Evolutionary conservation across 192 early-diverging fungal genomes (phyloP).

Genomic region (Piromyces sp.): DNA sequence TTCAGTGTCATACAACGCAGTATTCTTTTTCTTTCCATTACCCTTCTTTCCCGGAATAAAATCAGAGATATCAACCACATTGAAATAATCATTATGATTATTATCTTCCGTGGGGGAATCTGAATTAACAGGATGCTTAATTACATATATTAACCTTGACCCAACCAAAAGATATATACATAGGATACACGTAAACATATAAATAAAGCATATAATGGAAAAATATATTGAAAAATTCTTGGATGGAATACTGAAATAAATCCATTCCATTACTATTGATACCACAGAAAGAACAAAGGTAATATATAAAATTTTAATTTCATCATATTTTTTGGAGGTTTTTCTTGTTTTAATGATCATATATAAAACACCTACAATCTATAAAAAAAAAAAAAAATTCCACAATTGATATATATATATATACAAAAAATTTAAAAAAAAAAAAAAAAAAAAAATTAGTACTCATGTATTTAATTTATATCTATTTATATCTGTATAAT

Average conservation of each 20-base stretch:
- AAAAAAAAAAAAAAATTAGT: too few species aligned
- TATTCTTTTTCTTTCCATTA: too few species aligned
- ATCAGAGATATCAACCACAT: neutral
- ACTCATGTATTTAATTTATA: too few species aligned
- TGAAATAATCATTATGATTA: neutral
- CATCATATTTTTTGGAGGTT: neutral
- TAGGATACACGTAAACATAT: neutral
- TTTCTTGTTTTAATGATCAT: neutral
- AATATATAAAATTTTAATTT: neutral
- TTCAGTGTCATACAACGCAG: too few species aligned
- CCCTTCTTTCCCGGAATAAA: neutral
- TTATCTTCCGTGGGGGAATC: neutral
- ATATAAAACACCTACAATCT: too few species aligned
- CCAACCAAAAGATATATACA: neutral
- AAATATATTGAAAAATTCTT: too few species aligned
- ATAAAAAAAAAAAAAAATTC: too few species aligned
- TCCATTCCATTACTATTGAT: neutral
- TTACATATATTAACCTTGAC: neutral
- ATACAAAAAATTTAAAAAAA: too few species aligned
- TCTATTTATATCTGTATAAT: too few species aligned
- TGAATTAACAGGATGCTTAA: too few species aligned
- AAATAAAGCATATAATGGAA: neutral
- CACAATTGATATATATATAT: too few species aligned
- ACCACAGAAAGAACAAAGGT: neutral
- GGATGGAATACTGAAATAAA: too few species aligned